Conservation (phyloP, 305 asterid species). For the Ilex paraguariensis region DNA sequence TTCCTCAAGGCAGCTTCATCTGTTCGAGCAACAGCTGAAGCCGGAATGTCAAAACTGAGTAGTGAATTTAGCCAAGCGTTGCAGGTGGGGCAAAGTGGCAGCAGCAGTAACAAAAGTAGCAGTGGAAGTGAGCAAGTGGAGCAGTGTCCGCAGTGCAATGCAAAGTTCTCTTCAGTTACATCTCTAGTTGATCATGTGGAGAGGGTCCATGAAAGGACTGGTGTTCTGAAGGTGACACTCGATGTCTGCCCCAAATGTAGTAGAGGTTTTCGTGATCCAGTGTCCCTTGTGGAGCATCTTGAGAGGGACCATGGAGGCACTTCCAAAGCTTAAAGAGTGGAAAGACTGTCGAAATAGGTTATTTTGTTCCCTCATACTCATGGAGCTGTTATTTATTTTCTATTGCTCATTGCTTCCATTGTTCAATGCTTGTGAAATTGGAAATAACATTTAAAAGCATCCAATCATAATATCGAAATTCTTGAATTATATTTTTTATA, state of each 20-base stretch:
- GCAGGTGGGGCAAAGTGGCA: conserved; percentile 29
- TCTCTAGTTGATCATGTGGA: conserved; percentile 78
- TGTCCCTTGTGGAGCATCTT: conserved; percentile 79
- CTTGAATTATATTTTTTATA: no score
- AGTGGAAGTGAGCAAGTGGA: conserved; percentile 47
- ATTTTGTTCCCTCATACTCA: no score
- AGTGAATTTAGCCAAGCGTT: conserved; percentile 49
- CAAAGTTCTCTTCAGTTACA: conserved; percentile 53
- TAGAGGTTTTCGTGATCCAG: conserved; percentile 83
- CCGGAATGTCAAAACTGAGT: conserved; percentile 69
- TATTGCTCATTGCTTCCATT: not conserved
- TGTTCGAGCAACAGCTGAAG: conserved; percentile 42
- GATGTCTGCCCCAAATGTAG: conserved; percentile 90
- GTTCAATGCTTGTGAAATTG: not conserved
- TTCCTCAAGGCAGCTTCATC: conserved; percentile 33
- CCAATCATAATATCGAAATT: no score
- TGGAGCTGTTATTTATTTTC: not conserved
- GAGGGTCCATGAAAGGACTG: conserved; percentile 71
- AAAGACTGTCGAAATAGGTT: no score
- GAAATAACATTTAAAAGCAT: no score
- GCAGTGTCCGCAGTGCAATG: conserved; percentile 67
- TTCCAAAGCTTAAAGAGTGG: conserved; percentile 45
- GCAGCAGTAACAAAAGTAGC: conserved; percentile 18
- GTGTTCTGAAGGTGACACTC: conserved; percentile 66
- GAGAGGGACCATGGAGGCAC: conserved; percentile 81